phyloP scores from a whole-genome alignment of 441 rosid species.

The Bocquillonia castaneifolia region DNA sequence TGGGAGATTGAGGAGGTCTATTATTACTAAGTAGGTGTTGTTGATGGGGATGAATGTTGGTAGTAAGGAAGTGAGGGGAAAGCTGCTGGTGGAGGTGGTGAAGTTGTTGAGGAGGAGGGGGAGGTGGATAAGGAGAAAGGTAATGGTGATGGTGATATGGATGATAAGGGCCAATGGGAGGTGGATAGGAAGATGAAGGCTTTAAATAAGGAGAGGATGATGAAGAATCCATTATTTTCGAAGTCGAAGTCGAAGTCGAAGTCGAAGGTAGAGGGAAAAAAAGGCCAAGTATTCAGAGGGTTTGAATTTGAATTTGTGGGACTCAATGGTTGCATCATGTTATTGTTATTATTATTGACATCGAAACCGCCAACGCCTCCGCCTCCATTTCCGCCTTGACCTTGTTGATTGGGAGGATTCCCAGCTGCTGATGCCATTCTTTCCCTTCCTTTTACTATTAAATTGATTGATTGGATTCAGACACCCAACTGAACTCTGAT shows the following conservation, averaged over 20 bases:
- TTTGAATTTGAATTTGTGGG: too few relatives aligned
- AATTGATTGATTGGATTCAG: too few relatives aligned
- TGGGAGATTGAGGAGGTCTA: slow-evolving; percentile 28
- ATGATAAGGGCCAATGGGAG: slow-evolving; percentile 45
- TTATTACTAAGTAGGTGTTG: slow-evolving; percentile 12
- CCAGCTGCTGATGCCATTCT: too few relatives aligned
- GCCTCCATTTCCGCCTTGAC: too few relatives aligned
- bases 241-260: slow-evolving; percentile 18
- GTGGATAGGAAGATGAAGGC: slow-evolving; percentile 57
- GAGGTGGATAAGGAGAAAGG: slow-evolving; percentile 27
- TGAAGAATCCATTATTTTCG: too few relatives aligned
- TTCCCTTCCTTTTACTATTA: too few relatives aligned
- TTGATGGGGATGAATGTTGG: slow-evolving; percentile 8
- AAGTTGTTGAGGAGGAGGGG: slow-evolving; percentile 26
- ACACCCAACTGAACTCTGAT: too few relatives aligned
- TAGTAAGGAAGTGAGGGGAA: slow-evolving; percentile 23
- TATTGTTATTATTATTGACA: too few relatives aligned
- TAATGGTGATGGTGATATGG: slow-evolving; percentile 30
- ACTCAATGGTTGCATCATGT: too few relatives aligned
- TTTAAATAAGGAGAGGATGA: slow-evolving; percentile 32
- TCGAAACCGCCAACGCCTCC: too few relatives aligned
- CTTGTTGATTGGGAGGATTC: too few relatives aligned
- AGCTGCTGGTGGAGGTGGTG: slow-evolving; percentile 27
- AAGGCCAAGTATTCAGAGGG: slow-evolving; percentile 34
- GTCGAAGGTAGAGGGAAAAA: slow-evolving; percentile 43